These are phyloP conservation scores for Malassezia sp. DNA, from an alignment of 1,284 basidiomycete genomes.

Conservation along the genomic window DNA sequence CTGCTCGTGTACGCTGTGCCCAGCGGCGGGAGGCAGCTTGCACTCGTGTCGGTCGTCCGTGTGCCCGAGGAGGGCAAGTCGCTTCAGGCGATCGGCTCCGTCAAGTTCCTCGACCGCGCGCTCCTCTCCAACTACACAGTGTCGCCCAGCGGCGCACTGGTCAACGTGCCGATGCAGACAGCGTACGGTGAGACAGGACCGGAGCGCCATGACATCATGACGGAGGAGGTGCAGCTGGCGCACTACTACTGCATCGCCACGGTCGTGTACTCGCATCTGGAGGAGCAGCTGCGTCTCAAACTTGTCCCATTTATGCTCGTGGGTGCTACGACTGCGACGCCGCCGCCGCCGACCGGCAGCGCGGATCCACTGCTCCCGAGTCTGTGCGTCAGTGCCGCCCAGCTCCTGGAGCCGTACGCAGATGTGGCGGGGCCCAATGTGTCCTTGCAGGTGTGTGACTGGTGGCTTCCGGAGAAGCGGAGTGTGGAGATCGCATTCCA, in stretches of 20 bases:
- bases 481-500: constrained; percentile 6
- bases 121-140: constrained; percentile 1
- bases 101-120: constrained; percentile 13
- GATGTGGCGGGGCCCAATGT: constrained; percentile 4
- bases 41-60: constrained; percentile 3
- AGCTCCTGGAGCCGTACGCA: neutral
- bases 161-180: neutral
- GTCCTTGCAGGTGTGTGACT: constrained; percentile 11
- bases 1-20: constrained; percentile 6
- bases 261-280: constrained; percentile 13
- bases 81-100: constrained; percentile 9
- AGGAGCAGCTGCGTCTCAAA: constrained; percentile 10
- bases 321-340: constrained; percentile 1
- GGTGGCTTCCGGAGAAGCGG: constrained; percentile 8
- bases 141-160: neutral
- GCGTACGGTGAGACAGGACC: neutral
- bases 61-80: constrained; percentile 6
- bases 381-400: constrained; percentile 3
- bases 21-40: neutral
- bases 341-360: neutral
- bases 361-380: constrained; percentile 10
- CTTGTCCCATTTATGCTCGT: constrained; percentile 9
- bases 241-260: constrained; percentile 12
- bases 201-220: neutral
- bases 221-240: constrained; percentile 9